These are phyloP conservation scores for Aspergillus heteromorphus DNA, from an alignment of 495 filamentous ascomycete species.

Conservation along the genomic window DNA sequence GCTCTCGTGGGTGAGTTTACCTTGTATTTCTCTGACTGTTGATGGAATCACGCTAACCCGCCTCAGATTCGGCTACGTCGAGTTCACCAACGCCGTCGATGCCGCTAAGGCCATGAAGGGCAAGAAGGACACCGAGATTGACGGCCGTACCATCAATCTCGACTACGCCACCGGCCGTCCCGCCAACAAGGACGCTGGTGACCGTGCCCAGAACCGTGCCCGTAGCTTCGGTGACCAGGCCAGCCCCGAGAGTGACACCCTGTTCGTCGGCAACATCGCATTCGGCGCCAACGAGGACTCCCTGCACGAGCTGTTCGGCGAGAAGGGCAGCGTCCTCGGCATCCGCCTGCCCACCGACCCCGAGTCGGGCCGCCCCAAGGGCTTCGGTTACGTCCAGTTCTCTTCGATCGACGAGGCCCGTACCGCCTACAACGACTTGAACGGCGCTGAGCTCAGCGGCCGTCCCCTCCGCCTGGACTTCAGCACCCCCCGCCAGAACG, in stretches of 20 bases:
- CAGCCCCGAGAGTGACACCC: slow-evolving; percentile 72
- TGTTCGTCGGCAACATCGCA: slow-evolving; percentile 89
- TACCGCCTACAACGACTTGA: slow-evolving; percentile 65
- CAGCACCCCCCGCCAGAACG: slow-evolving; percentile 68
- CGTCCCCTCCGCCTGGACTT: slow-evolving; percentile 86
- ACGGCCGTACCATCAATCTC: slow-evolving; percentile 81
- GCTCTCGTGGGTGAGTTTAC: slow-evolving; percentile 70
- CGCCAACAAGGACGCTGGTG: slow-evolving; percentile 41
- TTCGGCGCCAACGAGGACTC: slow-evolving; percentile 77
- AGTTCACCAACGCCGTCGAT: slow-evolving; percentile 65
- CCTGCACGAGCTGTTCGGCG: slow-evolving; percentile 69
- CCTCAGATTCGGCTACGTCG: slow-evolving; percentile 83
- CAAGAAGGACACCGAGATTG: slow-evolving; percentile 75
- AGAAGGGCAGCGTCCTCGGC: slow-evolving; percentile 63
- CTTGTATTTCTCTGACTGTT: not conserved
- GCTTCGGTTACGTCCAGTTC: slow-evolving; percentile 91
- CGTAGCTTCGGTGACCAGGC: slow-evolving; percentile 73
- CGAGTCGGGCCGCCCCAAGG: slow-evolving; percentile 84
- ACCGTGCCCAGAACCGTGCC: slow-evolving; percentile 64
- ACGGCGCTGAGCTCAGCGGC: slow-evolving; percentile 70
- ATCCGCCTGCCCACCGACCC: slow-evolving; percentile 86
- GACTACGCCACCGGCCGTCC: slow-evolving; percentile 76
- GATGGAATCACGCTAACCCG: slow-evolving; percentile 18
- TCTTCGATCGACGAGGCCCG: slow-evolving; percentile 79
- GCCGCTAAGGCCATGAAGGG: slow-evolving; percentile 72